phyloP scores from a whole-genome alignment of 2,329 filamentous ascomycete species.

The Onygenales sp. region DNA sequence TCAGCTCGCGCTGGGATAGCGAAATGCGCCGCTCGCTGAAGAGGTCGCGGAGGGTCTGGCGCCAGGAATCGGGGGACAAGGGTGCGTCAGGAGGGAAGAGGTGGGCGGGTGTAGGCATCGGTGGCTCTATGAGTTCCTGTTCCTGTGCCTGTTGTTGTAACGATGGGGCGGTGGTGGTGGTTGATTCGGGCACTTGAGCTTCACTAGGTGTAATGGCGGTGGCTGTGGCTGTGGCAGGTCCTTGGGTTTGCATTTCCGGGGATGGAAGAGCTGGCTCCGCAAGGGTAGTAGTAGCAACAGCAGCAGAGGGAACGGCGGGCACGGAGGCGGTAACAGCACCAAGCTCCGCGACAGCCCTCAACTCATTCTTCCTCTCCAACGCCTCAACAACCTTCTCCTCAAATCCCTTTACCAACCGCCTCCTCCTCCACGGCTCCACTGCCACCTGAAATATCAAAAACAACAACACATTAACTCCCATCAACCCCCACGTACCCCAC shows the following conservation, averaged over 20 bases:
- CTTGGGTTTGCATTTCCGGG: background rate
- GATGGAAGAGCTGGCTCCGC: background rate
- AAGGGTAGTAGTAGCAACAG: background rate
- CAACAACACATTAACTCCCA: conserved; percentile 90
- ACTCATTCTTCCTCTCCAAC: conserved; percentile 53
- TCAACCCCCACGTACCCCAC: conserved; percentile 96
- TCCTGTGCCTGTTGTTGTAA: conserved; percentile 1
- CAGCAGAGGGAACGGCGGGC: background rate
- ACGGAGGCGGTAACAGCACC: conserved; percentile 18
- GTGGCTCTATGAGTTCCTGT: background rate
- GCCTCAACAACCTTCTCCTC: conserved; percentile 65
- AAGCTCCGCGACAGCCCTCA: conserved; percentile 5
- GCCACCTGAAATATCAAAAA: conserved; percentile 80
- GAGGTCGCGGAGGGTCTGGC: conserved; percentile 45
- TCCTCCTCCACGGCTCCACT: conserved; percentile 84
- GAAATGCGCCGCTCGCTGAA: conserved; percentile 56
- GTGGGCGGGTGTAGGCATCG: conserved; percentile 17
- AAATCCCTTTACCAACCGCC: conserved; percentile 70
- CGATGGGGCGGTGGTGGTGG: background rate
- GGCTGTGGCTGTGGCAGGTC: background rate
- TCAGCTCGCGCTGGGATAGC: conserved; percentile 60
- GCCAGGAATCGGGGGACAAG: conserved; percentile 36
- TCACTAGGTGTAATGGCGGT: background rate
- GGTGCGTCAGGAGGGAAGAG: conserved; percentile 15
- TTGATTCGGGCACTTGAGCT: background rate